Evolutionary conservation across 2,329 filamentous ascomycete genomes (phyloP), one percentile per base, ranked within the genome.

Genomic region (Penicillium palitans): DNA sequence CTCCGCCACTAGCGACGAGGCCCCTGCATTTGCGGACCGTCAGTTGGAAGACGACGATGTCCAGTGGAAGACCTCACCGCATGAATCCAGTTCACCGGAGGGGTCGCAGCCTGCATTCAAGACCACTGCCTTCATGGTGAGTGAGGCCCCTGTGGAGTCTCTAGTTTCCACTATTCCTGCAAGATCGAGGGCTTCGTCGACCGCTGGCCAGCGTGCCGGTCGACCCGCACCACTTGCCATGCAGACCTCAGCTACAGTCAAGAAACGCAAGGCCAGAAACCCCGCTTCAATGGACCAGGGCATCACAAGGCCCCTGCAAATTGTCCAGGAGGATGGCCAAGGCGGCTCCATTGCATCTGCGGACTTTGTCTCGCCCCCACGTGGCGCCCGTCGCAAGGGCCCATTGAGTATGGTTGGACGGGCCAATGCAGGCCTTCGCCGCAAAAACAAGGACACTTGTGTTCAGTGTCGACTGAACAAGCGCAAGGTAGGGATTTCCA

Each of bases 391-490:
- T 55, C 74, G 76, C 41, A 77, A 77, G 65, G 76, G 76, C 12
- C 76, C 76, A 13, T 61, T 78, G 62, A 70, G 66, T 39, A 72
- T 73, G 64, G 72, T 72, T 29, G 75, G 75, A 37, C 64, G 76
- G 53, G 74, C 74, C 35, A 76, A 78, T 52, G 76, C 76, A 39
- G 76, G 75, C 21, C 48, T 77, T 61, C 72, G 76, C 46, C 70
- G 76, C 40, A 78, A 77, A 66, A 76, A 78, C 59, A 78, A 76
- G 67, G 76, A 74, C 54, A 78, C 76, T 6, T 79, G 76, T 66
- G 73, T 79, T 15, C 75, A 77, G 59, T 79, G 76, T 55, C 71
- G 76, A 24, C 59, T 77, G 60, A 77, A 77, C 59, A 79, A 79
- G 65, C 74, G 75, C 63, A 78, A 78, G 72, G 76, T 78, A 64